phyloP scores from a whole-genome alignment of 1,139 yeast species.

The Hyphopichia pseudoburtonii region DNA sequence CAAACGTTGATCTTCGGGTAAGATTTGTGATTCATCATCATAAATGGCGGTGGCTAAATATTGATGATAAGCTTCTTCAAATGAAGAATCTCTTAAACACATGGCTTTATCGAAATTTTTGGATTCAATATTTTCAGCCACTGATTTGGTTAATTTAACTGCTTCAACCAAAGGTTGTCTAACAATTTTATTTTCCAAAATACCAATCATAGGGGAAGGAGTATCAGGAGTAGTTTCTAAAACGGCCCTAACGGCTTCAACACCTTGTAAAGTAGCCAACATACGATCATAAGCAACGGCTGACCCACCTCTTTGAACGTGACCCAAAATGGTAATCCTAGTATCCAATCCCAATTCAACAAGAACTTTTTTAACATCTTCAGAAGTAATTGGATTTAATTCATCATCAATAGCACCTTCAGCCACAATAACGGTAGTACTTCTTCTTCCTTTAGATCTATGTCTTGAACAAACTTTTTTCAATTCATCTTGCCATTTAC shows the following conservation, averaged over 20 bases:
- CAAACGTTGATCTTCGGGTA: constrained; percentile 53
- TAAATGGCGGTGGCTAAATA: constrained; percentile 68
- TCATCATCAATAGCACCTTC: constrained; percentile 94
- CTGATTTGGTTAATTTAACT: constrained; percentile 78
- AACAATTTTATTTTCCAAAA: constrained; percentile 81
- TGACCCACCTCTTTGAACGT: constrained; percentile 97
- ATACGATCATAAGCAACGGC: constrained; percentile 93
- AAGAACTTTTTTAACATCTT: constrained; percentile 75
- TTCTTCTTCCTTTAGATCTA: constrained; percentile 84
- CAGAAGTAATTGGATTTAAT: constrained; percentile 76
- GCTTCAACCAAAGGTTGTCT: constrained; percentile 87
- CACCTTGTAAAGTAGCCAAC: constrained; percentile 94
- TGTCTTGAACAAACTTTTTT: constrained; percentile 71
- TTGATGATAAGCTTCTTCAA: constrained; percentile 73
- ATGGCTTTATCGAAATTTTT: constrained; percentile 87
- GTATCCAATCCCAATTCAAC: constrained; percentile 88
- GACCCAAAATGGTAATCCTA: constrained; percentile 92
- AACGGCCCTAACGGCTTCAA: constrained; percentile 94
- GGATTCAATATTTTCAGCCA: constrained; percentile 77
- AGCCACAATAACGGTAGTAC: constrained; percentile 93
- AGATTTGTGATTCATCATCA: constrained; percentile 59
- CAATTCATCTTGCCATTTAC: constrained; percentile 75
- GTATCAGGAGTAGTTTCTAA: constrained; percentile 84
- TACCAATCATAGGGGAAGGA: constrained; percentile 94
- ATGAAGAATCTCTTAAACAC: constrained; percentile 82